Evolutionary conservation across 2,329 filamentous ascomycete genomes (phyloP).

Genomic region (Pyrenophora teres): DNA sequence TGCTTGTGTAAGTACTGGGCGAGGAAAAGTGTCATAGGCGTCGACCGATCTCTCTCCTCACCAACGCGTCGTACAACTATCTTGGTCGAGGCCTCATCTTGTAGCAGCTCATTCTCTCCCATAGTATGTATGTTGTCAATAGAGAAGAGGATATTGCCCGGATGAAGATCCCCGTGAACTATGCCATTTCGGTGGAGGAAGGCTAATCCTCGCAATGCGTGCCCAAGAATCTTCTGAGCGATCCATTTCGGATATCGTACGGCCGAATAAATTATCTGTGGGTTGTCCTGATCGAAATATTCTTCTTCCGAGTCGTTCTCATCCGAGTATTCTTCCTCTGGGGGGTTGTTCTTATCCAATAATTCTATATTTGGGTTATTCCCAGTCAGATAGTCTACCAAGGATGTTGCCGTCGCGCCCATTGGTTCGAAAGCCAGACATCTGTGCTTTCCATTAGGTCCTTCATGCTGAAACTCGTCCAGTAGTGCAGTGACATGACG

Average conservation of each 20-base stretch:
- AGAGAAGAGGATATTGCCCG: not conserved
- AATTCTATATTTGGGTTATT: too few relatives aligned
- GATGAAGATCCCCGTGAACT: not conserved
- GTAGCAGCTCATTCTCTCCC: not conserved
- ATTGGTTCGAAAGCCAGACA: not conserved
- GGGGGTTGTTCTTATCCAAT: too few relatives aligned
- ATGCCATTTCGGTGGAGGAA: not conserved
- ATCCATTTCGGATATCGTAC: not conserved
- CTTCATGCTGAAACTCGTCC: not conserved
- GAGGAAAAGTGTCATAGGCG: not conserved
- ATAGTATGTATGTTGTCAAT: not conserved
- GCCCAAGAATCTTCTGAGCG: not conserved
- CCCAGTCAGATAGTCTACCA: not conserved
- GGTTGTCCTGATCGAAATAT: too few relatives aligned
- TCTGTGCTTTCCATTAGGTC: not conserved
- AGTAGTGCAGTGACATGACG: not conserved
- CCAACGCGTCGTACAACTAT: not conserved
- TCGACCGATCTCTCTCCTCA: not conserved
- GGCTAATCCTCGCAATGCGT: not conserved
- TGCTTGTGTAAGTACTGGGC: not conserved
- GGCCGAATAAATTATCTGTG: too few relatives aligned
- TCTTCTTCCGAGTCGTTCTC: too few relatives aligned
- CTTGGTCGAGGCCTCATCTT: not conserved
- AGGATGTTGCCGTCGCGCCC: not conserved
- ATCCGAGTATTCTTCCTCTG: too few relatives aligned